phyloP scores from a whole-genome alignment of 129 eudicot species.

The Lactuca sativa region DNA sequence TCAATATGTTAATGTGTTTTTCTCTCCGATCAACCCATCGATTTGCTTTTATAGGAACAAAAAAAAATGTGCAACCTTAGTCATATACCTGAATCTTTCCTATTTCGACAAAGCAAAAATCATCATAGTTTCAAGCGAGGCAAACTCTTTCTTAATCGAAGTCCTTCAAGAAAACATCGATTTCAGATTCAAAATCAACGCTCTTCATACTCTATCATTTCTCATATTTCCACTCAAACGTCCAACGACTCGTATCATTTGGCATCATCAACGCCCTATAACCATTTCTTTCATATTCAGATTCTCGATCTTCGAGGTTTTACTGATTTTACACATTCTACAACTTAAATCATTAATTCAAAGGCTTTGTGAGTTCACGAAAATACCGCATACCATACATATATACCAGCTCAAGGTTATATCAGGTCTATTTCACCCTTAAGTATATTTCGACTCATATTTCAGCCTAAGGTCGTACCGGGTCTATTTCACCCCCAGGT shows the following conservation, averaged over 20 bases:
- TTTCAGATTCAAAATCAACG: slow-evolving; percentile 66
- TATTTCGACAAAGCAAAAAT: slow-evolving; percentile 85
- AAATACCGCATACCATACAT: no score
- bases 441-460: no score
- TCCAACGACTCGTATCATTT: slow-evolving; percentile 63
- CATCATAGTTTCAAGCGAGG: slow-evolving; percentile 68
- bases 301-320: slow-evolving; percentile 44
- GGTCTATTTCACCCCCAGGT: no score
- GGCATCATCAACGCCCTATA: slow-evolving; percentile 62
- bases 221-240: slow-evolving; percentile 61
- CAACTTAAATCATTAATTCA: no score
- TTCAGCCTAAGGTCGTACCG: no score
- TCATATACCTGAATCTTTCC: slow-evolving; percentile 83
- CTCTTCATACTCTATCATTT: slow-evolving; percentile 83
- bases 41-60: no score
- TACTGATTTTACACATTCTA: no score
- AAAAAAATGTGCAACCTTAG: slow-evolving; percentile 52
- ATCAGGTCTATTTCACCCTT: no score
- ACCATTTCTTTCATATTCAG: slow-evolving; percentile 40
- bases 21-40: no score
- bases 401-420: no score
- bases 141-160: slow-evolving; percentile 61
- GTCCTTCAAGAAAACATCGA: slow-evolving; percentile 48
- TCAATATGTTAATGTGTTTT: no score
- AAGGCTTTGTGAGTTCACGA: no score